phyloP scores from a whole-genome alignment of 164 flowering plant species.

The Chloranthus sessilifolius region DNA sequence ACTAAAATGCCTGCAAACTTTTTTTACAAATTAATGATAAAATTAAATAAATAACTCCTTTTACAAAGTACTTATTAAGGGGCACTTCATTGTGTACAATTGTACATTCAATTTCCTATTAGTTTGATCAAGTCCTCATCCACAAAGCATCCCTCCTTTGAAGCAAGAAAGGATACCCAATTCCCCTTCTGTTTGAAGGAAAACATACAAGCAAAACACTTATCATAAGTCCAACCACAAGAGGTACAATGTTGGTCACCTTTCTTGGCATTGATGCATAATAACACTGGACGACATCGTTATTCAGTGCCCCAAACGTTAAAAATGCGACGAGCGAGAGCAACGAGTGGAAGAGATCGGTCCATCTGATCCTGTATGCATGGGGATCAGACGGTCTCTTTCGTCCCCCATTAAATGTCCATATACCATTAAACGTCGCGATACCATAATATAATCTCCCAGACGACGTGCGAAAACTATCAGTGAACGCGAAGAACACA shows the following conservation, averaged over 20 bases:
- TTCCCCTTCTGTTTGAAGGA: slow-evolving; percentile 55
- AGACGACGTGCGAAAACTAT: slow-evolving; percentile 38
- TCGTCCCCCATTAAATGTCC: slow-evolving; percentile 46
- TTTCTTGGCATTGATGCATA: slow-evolving; percentile 32
- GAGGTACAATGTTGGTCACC: slow-evolving; percentile 43
- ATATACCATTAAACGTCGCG: slow-evolving; percentile 46
- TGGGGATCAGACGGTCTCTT: slow-evolving; percentile 32
- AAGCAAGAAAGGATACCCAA: slow-evolving; percentile 61
- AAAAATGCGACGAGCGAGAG: slow-evolving; percentile 45
- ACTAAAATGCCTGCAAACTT: too few relatives aligned
- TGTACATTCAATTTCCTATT: too few relatives aligned
- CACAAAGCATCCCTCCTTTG: slow-evolving; percentile 31
- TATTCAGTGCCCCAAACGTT: slow-evolving; percentile 37
- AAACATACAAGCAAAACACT: slow-evolving; percentile 49
- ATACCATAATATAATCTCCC: slow-evolving; percentile 55
- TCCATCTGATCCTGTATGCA: slow-evolving; percentile 43
- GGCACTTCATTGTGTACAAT: too few relatives aligned
- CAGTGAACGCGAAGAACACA: slow-evolving; percentile 47
- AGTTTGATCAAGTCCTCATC: slow-evolving; percentile 17
- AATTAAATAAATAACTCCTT: too few relatives aligned
- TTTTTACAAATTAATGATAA: too few relatives aligned
- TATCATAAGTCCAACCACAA: slow-evolving; percentile 45
- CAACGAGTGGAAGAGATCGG: slow-evolving; percentile 39
- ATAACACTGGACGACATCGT: slow-evolving; percentile 42
- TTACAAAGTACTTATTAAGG: too few relatives aligned